These are phyloP conservation scores for Plasmodium berghei DNA, from an alignment of 169 alveolate species.

Conservation along the genomic window DNA sequence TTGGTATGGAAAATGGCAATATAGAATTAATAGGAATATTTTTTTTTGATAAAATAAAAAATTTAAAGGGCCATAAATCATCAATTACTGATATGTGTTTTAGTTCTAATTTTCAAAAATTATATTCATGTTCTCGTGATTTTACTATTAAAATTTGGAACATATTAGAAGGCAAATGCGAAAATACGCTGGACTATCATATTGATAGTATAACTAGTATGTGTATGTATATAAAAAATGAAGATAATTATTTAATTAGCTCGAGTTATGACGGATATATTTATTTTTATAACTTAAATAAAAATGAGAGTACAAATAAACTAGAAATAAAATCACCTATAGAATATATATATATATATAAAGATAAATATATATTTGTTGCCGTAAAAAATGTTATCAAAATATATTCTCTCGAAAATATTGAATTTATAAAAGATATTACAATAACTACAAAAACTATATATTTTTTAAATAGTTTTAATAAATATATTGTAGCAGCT, in stretches of 20 bases:
- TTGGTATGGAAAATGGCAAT: constrained; percentile 69
- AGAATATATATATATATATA: constrained; percentile 37
- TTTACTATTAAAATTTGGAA: constrained; percentile 72
- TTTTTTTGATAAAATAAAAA: constrained; percentile 61
- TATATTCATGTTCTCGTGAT: constrained; percentile 76
- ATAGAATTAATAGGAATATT: constrained; percentile 53
- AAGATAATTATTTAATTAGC: constrained; percentile 59
- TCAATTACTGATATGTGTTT: constrained; percentile 56
- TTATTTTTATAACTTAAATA: constrained; percentile 27
- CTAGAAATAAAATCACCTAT: constrained; percentile 64
- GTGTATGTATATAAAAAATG: constrained; percentile 10
- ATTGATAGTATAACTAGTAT: constrained; percentile 55
- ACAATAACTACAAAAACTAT: constrained; percentile 48
- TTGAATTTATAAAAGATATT: constrained; percentile 32
- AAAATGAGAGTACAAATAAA: constrained; percentile 11
- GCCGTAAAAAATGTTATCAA: constrained; percentile 52
- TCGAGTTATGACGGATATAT: constrained; percentile 72
- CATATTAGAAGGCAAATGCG: constrained; percentile 58
- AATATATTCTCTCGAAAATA: constrained; percentile 21
- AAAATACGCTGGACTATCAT: constrained; percentile 60
- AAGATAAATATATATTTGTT: constrained; percentile 43
- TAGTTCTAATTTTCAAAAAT: constrained; percentile 34
- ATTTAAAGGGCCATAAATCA: constrained; percentile 59
- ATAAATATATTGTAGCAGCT: constrained; percentile 50
- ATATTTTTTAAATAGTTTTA: constrained; percentile 30